Conservation (phyloP, 345 rosid genomes). For the Populus euphratica region DNA sequence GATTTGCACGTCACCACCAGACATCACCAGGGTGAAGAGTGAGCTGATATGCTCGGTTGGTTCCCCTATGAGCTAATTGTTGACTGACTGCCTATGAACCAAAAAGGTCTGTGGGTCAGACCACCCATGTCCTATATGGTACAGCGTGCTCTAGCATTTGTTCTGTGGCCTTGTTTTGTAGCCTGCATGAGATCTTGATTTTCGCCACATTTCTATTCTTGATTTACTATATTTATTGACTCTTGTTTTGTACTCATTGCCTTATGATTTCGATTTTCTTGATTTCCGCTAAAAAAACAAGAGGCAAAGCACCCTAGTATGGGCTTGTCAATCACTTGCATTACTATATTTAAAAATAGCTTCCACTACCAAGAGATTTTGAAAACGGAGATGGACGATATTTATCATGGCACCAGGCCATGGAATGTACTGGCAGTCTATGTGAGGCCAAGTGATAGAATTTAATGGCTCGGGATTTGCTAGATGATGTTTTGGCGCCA, state of each 20-base stretch:
- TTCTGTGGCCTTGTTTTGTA: constrained; percentile 16
- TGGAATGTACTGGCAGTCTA: no score
- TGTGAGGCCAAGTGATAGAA: no score
- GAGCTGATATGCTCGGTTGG: background rate
- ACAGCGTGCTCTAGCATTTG: background rate
- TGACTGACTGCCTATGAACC: background rate
- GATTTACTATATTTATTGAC: constrained; percentile 26
- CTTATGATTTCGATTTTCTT: constrained; percentile 37
- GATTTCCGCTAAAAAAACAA: constrained; percentile 10
- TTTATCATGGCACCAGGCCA: background rate
- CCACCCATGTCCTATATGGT: background rate
- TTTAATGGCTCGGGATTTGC: no score
- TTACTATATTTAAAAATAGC: background rate
- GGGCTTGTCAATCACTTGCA: constrained; percentile 16
- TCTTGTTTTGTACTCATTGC: constrained; percentile 45
- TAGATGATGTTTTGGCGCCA: no score
- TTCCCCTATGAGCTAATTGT: background rate
- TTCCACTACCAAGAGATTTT: background rate
- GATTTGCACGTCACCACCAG: background rate
- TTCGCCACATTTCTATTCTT: background rate
- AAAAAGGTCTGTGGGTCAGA: background rate
- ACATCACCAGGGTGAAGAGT: background rate
- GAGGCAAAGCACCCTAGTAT: constrained; percentile 18
- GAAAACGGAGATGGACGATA: background rate
- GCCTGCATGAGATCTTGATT: constrained; percentile 17